These are phyloP conservation scores for Fusarium globosum DNA, from an alignment of 2,329 filamentous ascomycete species.

Conservation along the genomic window DNA sequence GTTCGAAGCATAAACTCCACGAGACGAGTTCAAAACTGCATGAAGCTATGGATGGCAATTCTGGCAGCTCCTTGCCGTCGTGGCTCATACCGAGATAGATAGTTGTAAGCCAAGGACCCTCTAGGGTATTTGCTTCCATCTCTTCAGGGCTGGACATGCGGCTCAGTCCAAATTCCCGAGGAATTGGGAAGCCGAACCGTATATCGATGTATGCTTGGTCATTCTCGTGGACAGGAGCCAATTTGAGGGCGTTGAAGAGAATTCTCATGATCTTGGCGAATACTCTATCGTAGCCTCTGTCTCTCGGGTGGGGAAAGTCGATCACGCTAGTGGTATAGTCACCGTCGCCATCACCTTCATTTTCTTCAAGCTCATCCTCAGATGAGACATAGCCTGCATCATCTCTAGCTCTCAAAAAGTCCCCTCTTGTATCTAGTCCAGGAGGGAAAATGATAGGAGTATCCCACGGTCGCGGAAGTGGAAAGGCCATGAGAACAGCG, in stretches of 20 bases:
- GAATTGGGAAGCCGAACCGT: constrained; percentile 3
- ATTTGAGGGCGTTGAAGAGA: neutral
- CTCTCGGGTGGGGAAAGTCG: neutral
- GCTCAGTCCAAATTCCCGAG: constrained; percentile 7
- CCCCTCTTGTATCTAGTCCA: neutral
- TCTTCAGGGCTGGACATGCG: neutral
- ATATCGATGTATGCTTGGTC: constrained; percentile 5
- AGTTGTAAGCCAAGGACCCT: neutral
- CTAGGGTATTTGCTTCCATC: constrained; percentile 1
- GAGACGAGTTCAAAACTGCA: constrained; percentile 12
- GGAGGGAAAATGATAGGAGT: neutral
- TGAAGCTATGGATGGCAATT: neutral
- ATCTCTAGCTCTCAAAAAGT: neutral
- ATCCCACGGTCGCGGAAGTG: constrained; percentile 13
- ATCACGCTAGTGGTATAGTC: neutral
- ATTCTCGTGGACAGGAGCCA: constrained; percentile 8
- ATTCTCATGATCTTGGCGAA: neutral
- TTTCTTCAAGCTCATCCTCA: neutral
- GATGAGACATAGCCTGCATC: no score
- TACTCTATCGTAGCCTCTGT: constrained; percentile 4
- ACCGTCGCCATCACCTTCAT: neutral
- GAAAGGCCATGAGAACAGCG: constrained; percentile 11
- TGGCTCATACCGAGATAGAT: neutral
- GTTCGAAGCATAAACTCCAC: constrained; percentile 11
- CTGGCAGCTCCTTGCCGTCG: neutral